phyloP scores from a whole-genome alignment of 768 basidiomycete species.

The Tulasnella sp. region DNA sequence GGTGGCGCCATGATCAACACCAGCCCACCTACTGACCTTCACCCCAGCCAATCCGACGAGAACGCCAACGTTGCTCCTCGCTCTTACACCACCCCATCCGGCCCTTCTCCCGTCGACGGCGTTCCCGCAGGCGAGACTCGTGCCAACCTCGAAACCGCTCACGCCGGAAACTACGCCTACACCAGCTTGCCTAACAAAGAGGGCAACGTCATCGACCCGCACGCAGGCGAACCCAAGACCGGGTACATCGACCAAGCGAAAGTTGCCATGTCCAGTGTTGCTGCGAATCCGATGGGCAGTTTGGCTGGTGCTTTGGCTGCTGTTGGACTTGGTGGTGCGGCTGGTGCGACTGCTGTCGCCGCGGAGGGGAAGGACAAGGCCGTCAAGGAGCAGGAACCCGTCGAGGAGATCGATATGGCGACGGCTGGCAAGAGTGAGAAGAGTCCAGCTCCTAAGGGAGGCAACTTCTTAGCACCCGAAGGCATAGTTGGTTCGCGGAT shows the following conservation, averaged over 20 bases:
- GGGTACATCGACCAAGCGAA: background rate
- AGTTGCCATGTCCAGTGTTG: background rate
- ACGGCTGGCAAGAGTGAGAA: background rate
- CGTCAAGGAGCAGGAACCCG: background rate
- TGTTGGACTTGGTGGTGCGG: conserved; percentile 2
- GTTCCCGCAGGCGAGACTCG: conserved; percentile 19
- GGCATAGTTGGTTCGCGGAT: background rate
- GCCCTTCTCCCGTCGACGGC: conserved; percentile 15
- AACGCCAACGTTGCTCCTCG: background rate
- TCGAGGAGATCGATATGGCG: background rate
- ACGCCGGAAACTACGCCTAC: conserved; percentile 19
- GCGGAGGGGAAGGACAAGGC: background rate
- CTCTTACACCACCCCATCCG: background rate
- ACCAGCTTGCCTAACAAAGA: conserved; percentile 6
- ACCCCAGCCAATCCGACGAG: conserved; percentile 8
- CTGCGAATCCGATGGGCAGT: background rate
- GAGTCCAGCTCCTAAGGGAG: background rate
- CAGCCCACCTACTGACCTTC: background rate
- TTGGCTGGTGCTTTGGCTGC: background rate
- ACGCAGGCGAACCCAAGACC: background rate
- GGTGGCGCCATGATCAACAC: conserved; percentile 11
- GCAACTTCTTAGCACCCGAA: background rate
- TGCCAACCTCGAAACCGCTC: conserved; percentile 6
- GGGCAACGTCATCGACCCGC: conserved; percentile 13
- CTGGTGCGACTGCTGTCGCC: background rate